Evolutionary conservation across 2,329 filamentous ascomycete genomes (phyloP), one percentile per base, ranked within the genome.

Genomic region (Achaetomium macrosporum): DNA sequence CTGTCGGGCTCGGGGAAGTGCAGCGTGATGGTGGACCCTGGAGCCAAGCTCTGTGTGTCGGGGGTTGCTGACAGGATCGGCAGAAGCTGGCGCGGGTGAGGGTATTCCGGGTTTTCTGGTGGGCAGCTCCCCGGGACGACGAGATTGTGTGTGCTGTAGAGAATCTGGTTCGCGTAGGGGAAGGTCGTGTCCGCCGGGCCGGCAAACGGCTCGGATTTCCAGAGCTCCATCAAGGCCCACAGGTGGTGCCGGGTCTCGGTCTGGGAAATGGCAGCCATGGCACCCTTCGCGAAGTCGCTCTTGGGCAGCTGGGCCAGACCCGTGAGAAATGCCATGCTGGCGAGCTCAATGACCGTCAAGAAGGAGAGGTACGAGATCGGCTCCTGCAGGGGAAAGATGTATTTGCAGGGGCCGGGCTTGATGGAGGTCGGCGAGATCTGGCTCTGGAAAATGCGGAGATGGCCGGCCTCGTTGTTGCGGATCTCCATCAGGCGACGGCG

Each of bases 401-500:
- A 61, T n/a, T 48, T 45, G 56, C 59, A 61, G 2, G 53, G 39
- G 0, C 59, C 59, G 2, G 59, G 59, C 44, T 61, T 61, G 45
- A 60, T 31, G 3, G 59, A 61, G 5, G 53, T 53, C 2, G 56
- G 56, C 10, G 59, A 61, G 50, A 61, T 61, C 31, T 53, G 41
- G 53, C 59, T 58, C 25, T 61, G 59, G 53, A 61, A 61, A 53
- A 61, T 57, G 47, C 59, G 59, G 2, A 61, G 53, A 30, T 61
- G 59, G 46, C 58, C 59, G 40, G 59, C 59, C 41, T 60, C 59
- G 47, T 61, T 61, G 59, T 61, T 61, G 51, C 59, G 59, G 29
- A 61, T 60, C 44, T 61, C 59, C 48, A 51, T 54, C 13, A 61
- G 47, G 7, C 59, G 59, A 2, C n/a, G 44, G 10, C 48, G 51